Conservation (phyloP, 495 filamentous ascomycete genomes). For the Lophiotrema nucula region DNA sequence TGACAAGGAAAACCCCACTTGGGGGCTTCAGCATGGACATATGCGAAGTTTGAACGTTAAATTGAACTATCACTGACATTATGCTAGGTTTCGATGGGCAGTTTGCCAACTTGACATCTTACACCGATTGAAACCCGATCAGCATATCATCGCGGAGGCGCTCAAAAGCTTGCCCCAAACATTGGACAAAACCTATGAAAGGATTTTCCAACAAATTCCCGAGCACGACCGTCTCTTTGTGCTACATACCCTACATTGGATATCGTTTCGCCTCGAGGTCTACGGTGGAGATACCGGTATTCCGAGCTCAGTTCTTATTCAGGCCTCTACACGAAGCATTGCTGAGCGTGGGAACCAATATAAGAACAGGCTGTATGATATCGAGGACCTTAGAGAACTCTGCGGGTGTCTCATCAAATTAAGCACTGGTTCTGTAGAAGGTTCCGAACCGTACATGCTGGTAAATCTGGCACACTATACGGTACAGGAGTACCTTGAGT, state of each 20-base stretch:
- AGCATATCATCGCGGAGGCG: not conserved
- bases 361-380: not conserved
- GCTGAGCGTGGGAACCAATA: not conserved
- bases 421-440: not conserved
- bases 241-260: not conserved
- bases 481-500: not conserved
- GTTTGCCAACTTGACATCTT: not conserved
- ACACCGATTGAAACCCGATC: not conserved
- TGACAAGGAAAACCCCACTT: no score
- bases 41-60: no score
- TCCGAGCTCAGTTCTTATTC: not conserved
- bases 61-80: no score
- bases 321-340: not conserved
- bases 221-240: not conserved
- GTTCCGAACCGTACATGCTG: not conserved
- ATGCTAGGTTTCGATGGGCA: not conserved
- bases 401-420: not conserved
- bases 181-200: not conserved
- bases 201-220: not conserved
- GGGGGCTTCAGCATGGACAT: no score
- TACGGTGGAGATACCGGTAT: not conserved
- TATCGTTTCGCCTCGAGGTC: not conserved
- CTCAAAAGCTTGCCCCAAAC: not conserved
- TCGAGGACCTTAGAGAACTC: not conserved
- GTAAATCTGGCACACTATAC: not conserved